Percentiles rank a stretch among this genome's conserved stretches.
Conservation (phyloP, 805 yeast species). For the Kuraishia borneana region DNA sequence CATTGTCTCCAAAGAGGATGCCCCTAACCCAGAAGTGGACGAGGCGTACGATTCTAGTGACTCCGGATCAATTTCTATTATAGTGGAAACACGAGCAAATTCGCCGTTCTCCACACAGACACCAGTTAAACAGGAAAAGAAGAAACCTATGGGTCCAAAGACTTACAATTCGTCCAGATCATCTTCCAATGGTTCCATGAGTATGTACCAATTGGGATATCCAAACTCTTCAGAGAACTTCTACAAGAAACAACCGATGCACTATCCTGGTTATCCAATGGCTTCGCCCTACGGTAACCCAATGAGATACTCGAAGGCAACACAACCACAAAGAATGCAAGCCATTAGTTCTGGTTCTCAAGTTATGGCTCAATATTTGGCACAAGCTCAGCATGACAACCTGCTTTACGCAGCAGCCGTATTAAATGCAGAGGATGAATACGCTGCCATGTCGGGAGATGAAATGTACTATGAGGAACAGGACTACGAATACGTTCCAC, state of each 20-base stretch:
- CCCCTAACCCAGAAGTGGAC: background rate
- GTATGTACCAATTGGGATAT: background rate
- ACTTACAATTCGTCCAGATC: conserved; percentile 2
- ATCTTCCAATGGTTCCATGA: conserved; percentile 2
- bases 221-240: background rate
- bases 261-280: background rate
- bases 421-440: conserved; percentile 5
- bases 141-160: too few species aligned
- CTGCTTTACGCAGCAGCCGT: conserved; percentile 27
- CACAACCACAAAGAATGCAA: background rate
- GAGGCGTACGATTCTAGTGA: conserved; percentile 1
- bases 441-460: background rate
- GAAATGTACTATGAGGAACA: conserved; percentile 2
- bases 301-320: background rate
- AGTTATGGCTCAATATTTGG: conserved; percentile 69
- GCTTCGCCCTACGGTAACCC: too few species aligned
- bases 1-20: conserved; percentile 5
- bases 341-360: conserved; percentile 41
- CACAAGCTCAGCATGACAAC: conserved; percentile 58
- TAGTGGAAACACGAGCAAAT: background rate
- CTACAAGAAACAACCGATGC: conserved; percentile 1
- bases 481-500: background rate
- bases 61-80: conserved; percentile 1
- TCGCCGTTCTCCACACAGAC: too few species aligned
- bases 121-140: too few species aligned